Evolutionary conservation across 495 filamentous ascomycete genomes (phyloP), one percentile per base, ranked within the genome.

Genomic region (Jackrogersella minutella): DNA sequence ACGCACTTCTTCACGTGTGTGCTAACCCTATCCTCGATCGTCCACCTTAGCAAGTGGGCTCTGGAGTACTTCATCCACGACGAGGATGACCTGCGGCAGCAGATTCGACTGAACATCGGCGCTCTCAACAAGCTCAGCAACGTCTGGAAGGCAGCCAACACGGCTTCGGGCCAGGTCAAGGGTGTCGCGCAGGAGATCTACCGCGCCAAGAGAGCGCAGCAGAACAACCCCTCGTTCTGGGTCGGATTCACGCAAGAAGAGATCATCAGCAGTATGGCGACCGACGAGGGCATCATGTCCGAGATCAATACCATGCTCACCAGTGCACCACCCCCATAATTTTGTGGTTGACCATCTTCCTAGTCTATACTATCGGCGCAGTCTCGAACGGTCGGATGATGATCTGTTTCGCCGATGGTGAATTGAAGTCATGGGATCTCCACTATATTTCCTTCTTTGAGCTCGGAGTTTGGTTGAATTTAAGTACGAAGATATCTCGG

Each of bases 1-100:
- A 93, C 91, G 1, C 92, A 93, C 19, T 93, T 96, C 77, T 93
- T 96, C 80, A 93, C 90, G 21, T 96, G 92, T 73, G 87, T 92
- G 13, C 79, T 96, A 17, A 93, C 90, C 9, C 84, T 93, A 62
- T 80, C 84, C 0, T 81, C 85, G 5, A 85, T 87, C 70, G 85
- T 88, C 24, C 86, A 88, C 61, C 80, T 88, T 3, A 84, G 80
- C 58, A 82, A 82, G 55, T 86, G 85, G 87, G 91, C 80, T 62
- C 77, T 81, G n/a, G 79, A 79, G 65, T 77, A 80, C 24, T 76
- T 80, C 40, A 76, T 75, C 53, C 73, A 81, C 3, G 86, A 87
- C 62, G 88, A 88, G 53, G 88, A 91, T 68, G 89, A 88, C 58
- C 87, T 91, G 54, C 91, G 91, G 41, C 90, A 93, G 74, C 88